Evolutionary conservation across 768 basidiomycete species (phyloP), one percentile per base, ranked within the genome.

Genomic region (Boletus vermiculosoides): DNA sequence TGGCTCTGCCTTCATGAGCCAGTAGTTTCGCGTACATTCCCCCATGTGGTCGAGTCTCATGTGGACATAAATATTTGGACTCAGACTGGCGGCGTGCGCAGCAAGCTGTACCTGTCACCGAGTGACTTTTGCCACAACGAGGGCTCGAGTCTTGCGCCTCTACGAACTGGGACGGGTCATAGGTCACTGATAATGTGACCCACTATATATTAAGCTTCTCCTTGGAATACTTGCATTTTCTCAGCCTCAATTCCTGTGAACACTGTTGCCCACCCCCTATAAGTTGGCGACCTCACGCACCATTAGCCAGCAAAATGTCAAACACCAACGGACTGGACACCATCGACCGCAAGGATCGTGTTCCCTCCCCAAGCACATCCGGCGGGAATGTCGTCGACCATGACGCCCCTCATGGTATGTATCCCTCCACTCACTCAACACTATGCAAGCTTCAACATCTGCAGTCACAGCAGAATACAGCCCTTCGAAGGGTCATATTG

Each of bases 1-100:
- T 10, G 92, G 92, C 69, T 93, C 92, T 4, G 92, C 92, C 71
- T 94, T 93, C 72, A 92, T 81, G 23, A 94, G 80, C 89, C 91
- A 94, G 61, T 68, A 63, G 36, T 65, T 74, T 46, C 9, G 58
- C 4, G 57, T 39, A n/a, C 37, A 18, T 47, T 45, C 22, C 30
- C 42, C 45, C 62, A 66, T 63, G n/a, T 25, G 16, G 34, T n/a
- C 4, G 30, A 20, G 23, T 18, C n/a, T 3, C 23, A 25, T 22
- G 20, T 0, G n/a, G 39, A 6, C 42, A 22, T 5, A 11, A 16
- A 18, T 18, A 51, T 60, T 50, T n/a, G 34, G 42, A 54, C 55
- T 44, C 50, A 46, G 40, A 45, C 15, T 22, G n/a, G n/a, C n/a
- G 39, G 37, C 7, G 18, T 41, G 40, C n/a, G 20, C 40, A 41